Evolutionary conservation across 116 monocot genomes (phyloP).

Genomic region (Zostera marina): DNA sequence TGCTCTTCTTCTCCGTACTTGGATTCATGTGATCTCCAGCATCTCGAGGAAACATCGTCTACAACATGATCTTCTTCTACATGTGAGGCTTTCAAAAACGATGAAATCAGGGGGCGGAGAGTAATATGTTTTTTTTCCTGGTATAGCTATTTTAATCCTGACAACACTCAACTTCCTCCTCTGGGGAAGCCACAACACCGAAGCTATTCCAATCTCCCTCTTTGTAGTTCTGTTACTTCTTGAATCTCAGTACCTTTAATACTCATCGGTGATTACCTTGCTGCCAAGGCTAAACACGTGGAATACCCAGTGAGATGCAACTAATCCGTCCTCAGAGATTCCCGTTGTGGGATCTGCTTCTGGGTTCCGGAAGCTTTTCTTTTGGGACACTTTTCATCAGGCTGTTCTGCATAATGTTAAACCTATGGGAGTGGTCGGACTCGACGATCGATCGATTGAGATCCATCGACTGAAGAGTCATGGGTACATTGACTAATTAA

Average conservation of each 20-base stretch:
- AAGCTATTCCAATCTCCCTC: slow-evolving; percentile 71
- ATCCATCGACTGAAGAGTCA: too few relatives aligned
- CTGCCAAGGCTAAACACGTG: slow-evolving; percentile 57
- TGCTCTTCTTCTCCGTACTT: slow-evolving; percentile 61
- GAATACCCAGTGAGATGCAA: slow-evolving; percentile 83
- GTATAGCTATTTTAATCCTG: slow-evolving; percentile 66
- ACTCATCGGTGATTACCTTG: slow-evolving; percentile 66
- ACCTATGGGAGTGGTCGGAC: too few relatives aligned
- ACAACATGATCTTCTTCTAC: slow-evolving; percentile 89
- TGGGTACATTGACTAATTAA: too few relatives aligned
- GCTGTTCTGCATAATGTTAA: slow-evolving; percentile 96
- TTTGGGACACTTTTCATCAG: slow-evolving; percentile 89
- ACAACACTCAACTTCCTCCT: slow-evolving; percentile 74
- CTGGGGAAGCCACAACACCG: slow-evolving; percentile 82
- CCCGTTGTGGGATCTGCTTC: slow-evolving; percentile 74
- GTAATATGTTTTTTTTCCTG: slow-evolving; percentile 93
- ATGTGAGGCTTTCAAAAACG: slow-evolving; percentile 72
- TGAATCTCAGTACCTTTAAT: slow-evolving; percentile 94
- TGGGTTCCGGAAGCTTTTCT: slow-evolving; percentile 75
- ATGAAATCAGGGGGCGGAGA: slow-evolving; percentile 27
- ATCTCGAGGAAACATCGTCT: slow-evolving; percentile 50
- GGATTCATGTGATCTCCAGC: slow-evolving; percentile 59
- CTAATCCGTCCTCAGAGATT: slow-evolving; percentile 81
- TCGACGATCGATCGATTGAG: too few relatives aligned
- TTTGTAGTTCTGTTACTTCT: slow-evolving; percentile 55